Conservation (phyloP, 2,329 filamentous ascomycete genomes). For the Penicillium sp. region DNA sequence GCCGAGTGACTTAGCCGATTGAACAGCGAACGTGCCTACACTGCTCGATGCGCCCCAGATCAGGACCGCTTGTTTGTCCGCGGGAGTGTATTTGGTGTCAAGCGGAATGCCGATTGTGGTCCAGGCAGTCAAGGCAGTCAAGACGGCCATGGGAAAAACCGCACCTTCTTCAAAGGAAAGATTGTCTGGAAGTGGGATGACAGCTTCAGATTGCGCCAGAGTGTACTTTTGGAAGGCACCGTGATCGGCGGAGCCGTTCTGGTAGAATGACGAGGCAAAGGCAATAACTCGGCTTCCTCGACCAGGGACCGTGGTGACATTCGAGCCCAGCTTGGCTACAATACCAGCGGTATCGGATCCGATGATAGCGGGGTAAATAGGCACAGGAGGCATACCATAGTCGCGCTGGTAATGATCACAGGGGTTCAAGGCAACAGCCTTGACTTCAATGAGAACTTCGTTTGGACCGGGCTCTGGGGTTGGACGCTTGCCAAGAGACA, state of each 20-base stretch:
- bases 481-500: background rate
- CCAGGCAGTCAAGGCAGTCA: conserved; percentile 26
- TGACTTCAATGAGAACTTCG: conserved; percentile 44
- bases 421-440: conserved; percentile 45
- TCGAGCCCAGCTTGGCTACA: conserved; percentile 27
- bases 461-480: background rate
- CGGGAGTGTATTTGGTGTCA: conserved; percentile 13
- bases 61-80: conserved; percentile 27
- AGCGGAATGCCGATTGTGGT: conserved; percentile 25
- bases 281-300: conserved; percentile 33
- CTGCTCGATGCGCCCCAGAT: conserved; percentile 46
- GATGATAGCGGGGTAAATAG: conserved; percentile 20
- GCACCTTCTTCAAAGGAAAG: conserved; percentile 28
- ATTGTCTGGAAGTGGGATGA: conserved; percentile 28
- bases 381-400: conserved; percentile 18
- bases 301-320: conserved; percentile 18
- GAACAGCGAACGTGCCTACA: conserved; percentile 26
- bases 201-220: conserved; percentile 33
- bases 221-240: conserved; percentile 30
- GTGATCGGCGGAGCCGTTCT: conserved; percentile 23
- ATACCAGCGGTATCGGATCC: background rate
- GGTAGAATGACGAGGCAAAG: conserved; percentile 21
- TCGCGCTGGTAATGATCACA: conserved; percentile 34
- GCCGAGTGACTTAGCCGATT: conserved; percentile 43
- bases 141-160: conserved; percentile 28